Evolutionary conservation across 2,329 filamentous ascomycete genomes (phyloP).

Genomic region (Lecanosticta acicola): DNA sequence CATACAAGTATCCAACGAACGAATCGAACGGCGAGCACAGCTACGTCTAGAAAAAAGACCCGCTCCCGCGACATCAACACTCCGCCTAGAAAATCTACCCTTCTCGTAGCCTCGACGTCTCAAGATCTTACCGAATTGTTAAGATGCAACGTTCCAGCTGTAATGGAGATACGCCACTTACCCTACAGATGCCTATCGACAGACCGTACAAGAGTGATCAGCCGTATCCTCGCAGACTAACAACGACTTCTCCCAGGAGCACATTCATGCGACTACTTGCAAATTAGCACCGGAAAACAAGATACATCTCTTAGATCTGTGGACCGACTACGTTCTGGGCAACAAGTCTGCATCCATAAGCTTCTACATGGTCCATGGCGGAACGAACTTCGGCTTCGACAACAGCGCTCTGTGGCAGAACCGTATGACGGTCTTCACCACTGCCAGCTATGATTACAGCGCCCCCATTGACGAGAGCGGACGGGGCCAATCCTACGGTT

Average conservation of each 20-base stretch:
- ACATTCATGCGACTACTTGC: no score
- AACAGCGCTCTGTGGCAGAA: conserved; percentile 45
- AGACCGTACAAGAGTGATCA: conserved; percentile 8
- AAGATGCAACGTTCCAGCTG: conserved; percentile 6
- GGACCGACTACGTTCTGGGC: conserved; percentile 25
- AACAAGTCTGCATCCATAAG: conserved; percentile 39
- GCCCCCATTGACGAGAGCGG: conserved; percentile 48
- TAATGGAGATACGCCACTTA: neutral
- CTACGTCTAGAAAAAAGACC: neutral
- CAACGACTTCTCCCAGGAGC: no score
- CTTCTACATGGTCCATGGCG: conserved; percentile 51
- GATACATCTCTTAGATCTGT: no score
- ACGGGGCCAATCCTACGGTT: conserved; percentile 22
- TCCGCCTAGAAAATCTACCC: conserved; percentile 7
- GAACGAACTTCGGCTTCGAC: conserved; percentile 47
- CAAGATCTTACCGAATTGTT: conserved; percentile 1
- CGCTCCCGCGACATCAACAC: conserved; percentile 6
- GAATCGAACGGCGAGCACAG: neutral
- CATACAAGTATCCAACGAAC: no score
- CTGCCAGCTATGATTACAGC: conserved; percentile 47
- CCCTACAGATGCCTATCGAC: neutral
- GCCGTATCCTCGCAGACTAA: no score
- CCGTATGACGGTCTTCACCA: conserved; percentile 39
- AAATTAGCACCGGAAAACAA: no score
- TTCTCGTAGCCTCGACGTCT: neutral